These are phyloP conservation scores for Exophiala spinifera DNA, from an alignment of 2,329 filamentous ascomycete species.

Conservation along the genomic window DNA sequence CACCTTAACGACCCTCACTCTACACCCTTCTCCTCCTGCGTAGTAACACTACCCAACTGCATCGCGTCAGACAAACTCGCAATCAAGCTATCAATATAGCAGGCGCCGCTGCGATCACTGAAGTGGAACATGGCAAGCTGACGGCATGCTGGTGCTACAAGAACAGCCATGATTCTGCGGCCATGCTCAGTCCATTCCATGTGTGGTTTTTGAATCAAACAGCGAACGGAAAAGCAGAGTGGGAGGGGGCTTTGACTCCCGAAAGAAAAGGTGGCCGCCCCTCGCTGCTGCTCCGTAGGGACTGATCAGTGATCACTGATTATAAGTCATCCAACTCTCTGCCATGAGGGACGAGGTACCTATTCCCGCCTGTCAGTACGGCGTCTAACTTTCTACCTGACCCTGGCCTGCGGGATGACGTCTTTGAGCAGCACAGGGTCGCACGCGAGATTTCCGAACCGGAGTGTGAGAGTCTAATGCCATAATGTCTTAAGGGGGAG, in stretches of 20 bases:
- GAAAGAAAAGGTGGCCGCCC: neutral
- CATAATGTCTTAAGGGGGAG: neutral
- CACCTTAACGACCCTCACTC: neutral
- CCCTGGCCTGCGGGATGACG: slow-evolving; percentile 19
- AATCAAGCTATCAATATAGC: slow-evolving; percentile 8
- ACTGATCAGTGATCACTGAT: no score
- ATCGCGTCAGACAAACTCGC: slow-evolving; percentile 4
- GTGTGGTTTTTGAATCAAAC: slow-evolving; percentile 2
- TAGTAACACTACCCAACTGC: neutral
- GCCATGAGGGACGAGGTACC: neutral
- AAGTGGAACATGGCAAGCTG: slow-evolving; percentile 22
- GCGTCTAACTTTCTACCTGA: slow-evolving; percentile 16
- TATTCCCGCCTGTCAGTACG: no score
- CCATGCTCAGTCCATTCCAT: slow-evolving; percentile 10
- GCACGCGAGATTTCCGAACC: neutral
- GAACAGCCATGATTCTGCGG: slow-evolving; percentile 5
- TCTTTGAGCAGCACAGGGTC: slow-evolving; percentile 13
- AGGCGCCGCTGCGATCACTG: slow-evolving; percentile 16
- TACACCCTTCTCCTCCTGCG: neutral
- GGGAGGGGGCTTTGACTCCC: neutral
- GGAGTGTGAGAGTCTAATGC: neutral
- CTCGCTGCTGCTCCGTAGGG: slow-evolving; percentile 3
- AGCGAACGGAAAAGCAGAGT: neutral
- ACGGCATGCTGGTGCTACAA: slow-evolving; percentile 13
- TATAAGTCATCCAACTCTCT: neutral